Conservation (phyloP, 352 stramenopile genomes). For the Blastocystis sp. region DNA sequence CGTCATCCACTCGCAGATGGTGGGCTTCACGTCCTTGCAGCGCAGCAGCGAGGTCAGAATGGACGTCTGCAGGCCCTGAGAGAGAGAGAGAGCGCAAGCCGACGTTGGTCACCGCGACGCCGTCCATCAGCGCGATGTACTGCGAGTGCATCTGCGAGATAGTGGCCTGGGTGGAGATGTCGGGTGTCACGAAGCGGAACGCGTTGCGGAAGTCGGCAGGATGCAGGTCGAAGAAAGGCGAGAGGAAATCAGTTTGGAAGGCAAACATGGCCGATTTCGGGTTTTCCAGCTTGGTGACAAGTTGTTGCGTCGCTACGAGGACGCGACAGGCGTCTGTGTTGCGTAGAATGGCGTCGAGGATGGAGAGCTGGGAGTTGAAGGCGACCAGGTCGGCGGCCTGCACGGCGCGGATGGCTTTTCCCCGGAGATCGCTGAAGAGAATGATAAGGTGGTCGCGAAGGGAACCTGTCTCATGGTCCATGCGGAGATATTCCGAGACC, state of each 20-base stretch:
- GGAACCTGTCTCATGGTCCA: neutral
- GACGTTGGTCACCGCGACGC: neutral
- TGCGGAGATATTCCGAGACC: neutral
- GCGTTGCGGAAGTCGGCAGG: slow-evolving; percentile 22
- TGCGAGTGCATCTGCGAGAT: neutral
- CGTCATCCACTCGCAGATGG: neutral
- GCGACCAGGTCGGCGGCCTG: neutral
- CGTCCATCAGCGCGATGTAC: neutral
- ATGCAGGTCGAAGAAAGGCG: slow-evolving; percentile 42
- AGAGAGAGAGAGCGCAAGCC: neutral
- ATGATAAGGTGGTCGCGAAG: neutral
- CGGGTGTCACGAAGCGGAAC: neutral
- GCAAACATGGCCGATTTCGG: neutral
- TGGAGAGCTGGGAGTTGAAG: neutral
- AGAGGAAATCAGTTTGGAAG: neutral
- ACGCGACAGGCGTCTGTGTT: neutral
- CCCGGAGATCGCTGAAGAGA: neutral
- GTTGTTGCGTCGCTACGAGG: neutral
- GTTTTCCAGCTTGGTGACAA: neutral
- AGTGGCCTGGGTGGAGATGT: neutral
- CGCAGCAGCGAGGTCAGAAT: neutral
- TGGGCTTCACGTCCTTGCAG: neutral
- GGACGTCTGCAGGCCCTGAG: neutral
- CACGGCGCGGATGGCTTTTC: neutral
- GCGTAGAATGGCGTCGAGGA: neutral